Evolutionary conservation across 2,329 filamentous ascomycete genomes (phyloP), one percentile per base, ranked within the genome.

Genomic region (Ascochyta koolunga): DNA sequence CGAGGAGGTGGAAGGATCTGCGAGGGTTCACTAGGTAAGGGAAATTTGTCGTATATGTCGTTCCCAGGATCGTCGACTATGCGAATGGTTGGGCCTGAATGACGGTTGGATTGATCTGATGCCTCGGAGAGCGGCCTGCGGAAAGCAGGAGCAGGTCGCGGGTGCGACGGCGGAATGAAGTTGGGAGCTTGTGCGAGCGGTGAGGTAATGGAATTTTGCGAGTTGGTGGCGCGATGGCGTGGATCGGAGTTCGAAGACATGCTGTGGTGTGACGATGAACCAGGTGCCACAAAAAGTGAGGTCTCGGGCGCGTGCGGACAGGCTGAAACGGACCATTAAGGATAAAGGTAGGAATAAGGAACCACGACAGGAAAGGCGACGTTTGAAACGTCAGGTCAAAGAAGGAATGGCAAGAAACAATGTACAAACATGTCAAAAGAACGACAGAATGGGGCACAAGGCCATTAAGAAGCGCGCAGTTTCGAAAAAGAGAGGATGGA

Each of bases 1-100:
- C 68, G 73, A 66, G 74, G 71, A 61, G 74, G 70, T 42, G 70
- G 65, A 51, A 77, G 65, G 53, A 76, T 67, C 42, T 77, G 75
- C 48, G 74, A 73, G 42, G 74, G 66, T 58, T 74, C 67, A 53
- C 66, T 72, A 39, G 75, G 73, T 54, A 76, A 71, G 48, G 74
- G 74, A 47, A 66, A 70, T 65, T 76, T 77, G 42, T 68, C 67
- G 64, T 77, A 76, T 56, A 70, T 61, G 31, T 72, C 60, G 32
- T 68, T 58, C 16, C 63, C 68, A 42, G 71, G 62, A 47, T 77
- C 72, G 27, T 74, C 65, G 33, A 77, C 73, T 54, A 77, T 69
- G 61, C 75, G 74, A 39, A 77, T 77, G 29, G 73, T 77, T 19
- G 75, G 71, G 38, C 69, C 66, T n/a, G 70, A 60, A 50, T 65